Evolutionary conservation across 116 monocot species (phyloP).

Genomic region (Cymodocea nodosa): DNA sequence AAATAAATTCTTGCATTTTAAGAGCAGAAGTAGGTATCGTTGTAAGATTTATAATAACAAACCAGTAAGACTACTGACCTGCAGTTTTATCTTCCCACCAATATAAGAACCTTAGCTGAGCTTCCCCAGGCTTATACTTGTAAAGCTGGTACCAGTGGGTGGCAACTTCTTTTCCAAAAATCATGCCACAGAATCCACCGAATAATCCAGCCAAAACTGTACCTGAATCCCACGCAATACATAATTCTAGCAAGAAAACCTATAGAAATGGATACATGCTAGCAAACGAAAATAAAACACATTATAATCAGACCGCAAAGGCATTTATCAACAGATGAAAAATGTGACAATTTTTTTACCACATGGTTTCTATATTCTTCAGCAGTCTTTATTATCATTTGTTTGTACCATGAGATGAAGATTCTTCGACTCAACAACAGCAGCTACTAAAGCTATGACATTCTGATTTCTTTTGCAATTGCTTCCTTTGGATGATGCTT

Average conservation of each 20-base stretch:
- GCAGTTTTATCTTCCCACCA: slow-evolving; percentile 97
- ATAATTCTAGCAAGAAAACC: too few species aligned
- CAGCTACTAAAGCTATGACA: too few species aligned
- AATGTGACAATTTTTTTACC: not conserved
- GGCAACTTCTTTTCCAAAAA: slow-evolving; percentile 76
- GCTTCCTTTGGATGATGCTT: too few species aligned
- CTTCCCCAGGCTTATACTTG: slow-evolving; percentile 66
- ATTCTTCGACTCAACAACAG: too few species aligned
- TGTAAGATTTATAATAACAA: not conserved
- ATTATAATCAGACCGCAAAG: not conserved
- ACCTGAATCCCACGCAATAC: slow-evolving; percentile 27
- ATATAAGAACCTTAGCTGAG: slow-evolving; percentile 90
- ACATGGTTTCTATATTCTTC: too few species aligned
- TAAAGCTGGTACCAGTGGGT: slow-evolving; percentile 83
- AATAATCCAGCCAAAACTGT: slow-evolving; percentile 66
- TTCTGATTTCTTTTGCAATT: too few species aligned
- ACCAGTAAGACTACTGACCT: slow-evolving; percentile 25
- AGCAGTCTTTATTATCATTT: too few species aligned
- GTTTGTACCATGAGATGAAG: not conserved
- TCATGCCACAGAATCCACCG: slow-evolving; percentile 79
- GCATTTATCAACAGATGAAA: slow-evolving; percentile 2
- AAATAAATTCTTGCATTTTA: not conserved
- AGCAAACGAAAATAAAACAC: not conserved
- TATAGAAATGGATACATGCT: not conserved
- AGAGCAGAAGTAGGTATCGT: not conserved